Conservation (phyloP, 352 stramenopile species). For the Discostella stelligera region DNA sequence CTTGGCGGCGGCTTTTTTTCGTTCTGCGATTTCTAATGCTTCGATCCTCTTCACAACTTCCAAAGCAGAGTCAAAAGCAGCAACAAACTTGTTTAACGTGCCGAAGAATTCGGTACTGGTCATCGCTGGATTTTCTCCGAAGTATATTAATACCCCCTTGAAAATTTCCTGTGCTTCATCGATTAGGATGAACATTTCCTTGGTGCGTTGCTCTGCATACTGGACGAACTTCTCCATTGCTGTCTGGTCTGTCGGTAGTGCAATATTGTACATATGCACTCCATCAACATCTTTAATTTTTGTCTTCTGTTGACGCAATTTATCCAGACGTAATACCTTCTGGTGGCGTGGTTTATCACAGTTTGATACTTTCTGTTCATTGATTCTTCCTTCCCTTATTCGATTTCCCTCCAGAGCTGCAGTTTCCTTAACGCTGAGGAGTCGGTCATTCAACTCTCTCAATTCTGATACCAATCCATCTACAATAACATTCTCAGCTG, state of each 20-base stretch:
- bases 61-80: conserved; percentile 68
- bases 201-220: conserved; percentile 57
- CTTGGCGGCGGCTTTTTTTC: conserved; percentile 53
- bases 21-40: conserved; percentile 55
- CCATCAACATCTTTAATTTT: conserved; percentile 64
- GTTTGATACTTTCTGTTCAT: conserved; percentile 39
- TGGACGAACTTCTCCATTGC: conserved; percentile 79
- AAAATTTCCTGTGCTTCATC: conserved; percentile 76
- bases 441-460: conserved; percentile 68
- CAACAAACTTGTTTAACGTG: conserved; percentile 81
- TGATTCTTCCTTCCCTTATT: conserved; percentile 50
- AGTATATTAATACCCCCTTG: conserved; percentile 76
- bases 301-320: conserved; percentile 70
- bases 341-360: conserved; percentile 42
- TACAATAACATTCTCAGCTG: conserved; percentile 84
- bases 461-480: conserved; percentile 72
- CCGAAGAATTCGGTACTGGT: conserved; percentile 82
- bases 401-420: conserved; percentile 60
- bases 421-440: conserved; percentile 69
- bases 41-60: conserved; percentile 74
- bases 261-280: conserved; percentile 76
- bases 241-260: conserved; percentile 65
- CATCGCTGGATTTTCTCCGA: conserved; percentile 85
- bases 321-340: conserved; percentile 51
- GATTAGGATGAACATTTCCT: conserved; percentile 59